Evolutionary conservation across 2,329 filamentous ascomycete species (phyloP).

Genomic region (Neocatenulostroma microsporum): DNA sequence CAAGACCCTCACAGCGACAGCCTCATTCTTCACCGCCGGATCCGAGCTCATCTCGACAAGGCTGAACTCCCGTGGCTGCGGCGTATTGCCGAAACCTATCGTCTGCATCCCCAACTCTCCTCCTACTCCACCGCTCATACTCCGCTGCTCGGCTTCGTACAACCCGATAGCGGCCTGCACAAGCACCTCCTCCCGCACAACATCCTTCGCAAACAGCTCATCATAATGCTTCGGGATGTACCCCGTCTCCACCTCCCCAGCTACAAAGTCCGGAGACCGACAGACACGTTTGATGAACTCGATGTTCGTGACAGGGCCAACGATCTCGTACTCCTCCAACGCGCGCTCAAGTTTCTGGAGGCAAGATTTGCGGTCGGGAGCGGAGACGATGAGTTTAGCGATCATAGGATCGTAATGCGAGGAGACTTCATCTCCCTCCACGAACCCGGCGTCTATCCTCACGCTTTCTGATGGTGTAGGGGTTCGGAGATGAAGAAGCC

Average conservation of each 20-base stretch:
- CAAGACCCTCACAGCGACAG: constrained; percentile 45
- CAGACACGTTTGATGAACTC: constrained; percentile 91
- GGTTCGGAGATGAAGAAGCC: constrained; percentile 71
- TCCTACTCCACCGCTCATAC: constrained; percentile 30
- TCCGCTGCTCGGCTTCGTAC: constrained; percentile 33
- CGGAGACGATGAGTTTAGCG: constrained; percentile 89
- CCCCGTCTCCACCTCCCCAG: constrained; percentile 85
- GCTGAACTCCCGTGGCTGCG: constrained; percentile 54
- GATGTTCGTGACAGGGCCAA: constrained; percentile 88
- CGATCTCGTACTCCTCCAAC: constrained; percentile 82
- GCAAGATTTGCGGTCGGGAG: constrained; percentile 66
- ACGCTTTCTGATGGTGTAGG: constrained; percentile 63
- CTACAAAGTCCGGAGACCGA: constrained; percentile 70
- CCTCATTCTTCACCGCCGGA: constrained; percentile 25
- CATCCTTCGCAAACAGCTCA: constrained; percentile 63
- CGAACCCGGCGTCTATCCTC: constrained; percentile 87
- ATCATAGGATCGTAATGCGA: constrained; percentile 99
- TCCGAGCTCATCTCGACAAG: constrained; percentile 44
- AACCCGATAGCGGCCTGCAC: constrained; percentile 80
- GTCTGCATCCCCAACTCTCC: too few species aligned
- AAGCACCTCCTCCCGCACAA: constrained; percentile 63
- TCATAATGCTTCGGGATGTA: constrained; percentile 85
- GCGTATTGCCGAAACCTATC: constrained; percentile 48
- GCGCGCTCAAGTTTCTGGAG: constrained; percentile 75
- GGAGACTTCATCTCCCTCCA: constrained; percentile 83